These are phyloP conservation scores for Pleurotus djamor DNA, from an alignment of 768 basidiomycete species.

Conservation along the genomic window DNA sequence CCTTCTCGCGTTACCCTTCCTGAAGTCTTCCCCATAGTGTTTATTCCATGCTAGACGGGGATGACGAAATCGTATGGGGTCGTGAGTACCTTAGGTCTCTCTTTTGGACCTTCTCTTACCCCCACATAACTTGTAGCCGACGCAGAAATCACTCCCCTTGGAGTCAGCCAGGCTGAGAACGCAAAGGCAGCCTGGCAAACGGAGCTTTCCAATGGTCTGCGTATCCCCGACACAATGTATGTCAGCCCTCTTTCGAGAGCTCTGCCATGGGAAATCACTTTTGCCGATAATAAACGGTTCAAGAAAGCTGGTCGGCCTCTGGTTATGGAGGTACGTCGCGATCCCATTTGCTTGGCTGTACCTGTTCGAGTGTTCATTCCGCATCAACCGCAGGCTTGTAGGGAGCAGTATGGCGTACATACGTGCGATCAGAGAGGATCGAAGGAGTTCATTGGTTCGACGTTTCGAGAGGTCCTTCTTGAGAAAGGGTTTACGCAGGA, in stretches of 20 bases:
- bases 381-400: conserved; percentile 45
- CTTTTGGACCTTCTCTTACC: neutral
- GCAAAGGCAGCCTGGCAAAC: conserved; percentile 44
- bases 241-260: too few species aligned
- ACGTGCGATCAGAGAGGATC: conserved; percentile 68
- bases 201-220: conserved; percentile 42
- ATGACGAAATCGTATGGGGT: conserved; percentile 71
- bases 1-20: neutral
- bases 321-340: conserved; percentile 51
- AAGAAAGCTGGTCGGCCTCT: conserved; percentile 26
- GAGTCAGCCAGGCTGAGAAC: conserved; percentile 50
- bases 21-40: conserved; percentile 33
- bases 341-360: neutral
- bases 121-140: conserved; percentile 44
- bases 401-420: conserved; percentile 66
- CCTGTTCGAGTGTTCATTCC: neutral
- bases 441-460: conserved; percentile 39
- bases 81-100: conserved; percentile 40
- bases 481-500: conserved; percentile 60
- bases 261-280: conserved; percentile 52
- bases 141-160: conserved; percentile 57
- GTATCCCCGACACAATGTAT: conserved; percentile 49
- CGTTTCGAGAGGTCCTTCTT: conserved; percentile 53
- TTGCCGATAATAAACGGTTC: conserved; percentile 31
- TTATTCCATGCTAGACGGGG: conserved; percentile 65